These are phyloP conservation scores for Monosporozyma yasuniensis DNA, from an alignment of 805 yeast species.

Conservation along the genomic window DNA sequence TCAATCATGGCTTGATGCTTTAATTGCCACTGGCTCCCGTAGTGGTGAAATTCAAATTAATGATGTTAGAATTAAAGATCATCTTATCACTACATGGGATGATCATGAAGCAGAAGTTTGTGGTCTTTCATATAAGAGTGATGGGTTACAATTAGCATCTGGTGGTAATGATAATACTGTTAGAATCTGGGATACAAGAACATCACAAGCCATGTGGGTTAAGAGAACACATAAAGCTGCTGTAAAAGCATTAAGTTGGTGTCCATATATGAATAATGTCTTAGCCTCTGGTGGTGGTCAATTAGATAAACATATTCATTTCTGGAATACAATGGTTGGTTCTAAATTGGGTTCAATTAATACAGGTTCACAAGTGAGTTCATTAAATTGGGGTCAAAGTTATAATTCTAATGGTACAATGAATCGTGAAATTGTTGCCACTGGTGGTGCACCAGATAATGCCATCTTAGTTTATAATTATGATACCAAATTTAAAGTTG, in stretches of 20 bases:
- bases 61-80: conserved; percentile 80
- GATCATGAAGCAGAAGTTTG: conserved; percentile 85
- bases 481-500: conserved; percentile 79
- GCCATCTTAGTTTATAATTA: conserved; percentile 75
- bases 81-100: conserved; percentile 50
- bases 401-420: conserved; percentile 22
- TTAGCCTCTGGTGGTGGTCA: conserved; percentile 98
- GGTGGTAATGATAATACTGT: conserved; percentile 95
- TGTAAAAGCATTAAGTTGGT: conserved; percentile 91
- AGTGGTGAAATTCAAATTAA: conserved; percentile 78
- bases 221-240: conserved; percentile 86
- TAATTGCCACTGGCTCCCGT: conserved; percentile 79
- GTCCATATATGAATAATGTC: conserved; percentile 73
- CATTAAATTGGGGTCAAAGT: conserved; percentile 78
- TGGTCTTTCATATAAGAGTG: conserved; percentile 77
- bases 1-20: conserved; percentile 76
- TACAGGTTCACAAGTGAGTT: conserved; percentile 91
- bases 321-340: conserved; percentile 93
- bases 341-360: conserved; percentile 77
- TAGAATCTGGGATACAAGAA: conserved; percentile 84
- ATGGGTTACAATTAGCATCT: conserved; percentile 77
- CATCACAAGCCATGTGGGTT: conserved; percentile 56
- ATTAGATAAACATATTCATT: conserved; percentile 76
- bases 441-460: conserved; percentile 90
- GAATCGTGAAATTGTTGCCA: conserved; percentile 68